Evolutionary conservation across 2,329 filamentous ascomycete genomes (phyloP).

Genomic region (Claviceps pazoutovae): DNA sequence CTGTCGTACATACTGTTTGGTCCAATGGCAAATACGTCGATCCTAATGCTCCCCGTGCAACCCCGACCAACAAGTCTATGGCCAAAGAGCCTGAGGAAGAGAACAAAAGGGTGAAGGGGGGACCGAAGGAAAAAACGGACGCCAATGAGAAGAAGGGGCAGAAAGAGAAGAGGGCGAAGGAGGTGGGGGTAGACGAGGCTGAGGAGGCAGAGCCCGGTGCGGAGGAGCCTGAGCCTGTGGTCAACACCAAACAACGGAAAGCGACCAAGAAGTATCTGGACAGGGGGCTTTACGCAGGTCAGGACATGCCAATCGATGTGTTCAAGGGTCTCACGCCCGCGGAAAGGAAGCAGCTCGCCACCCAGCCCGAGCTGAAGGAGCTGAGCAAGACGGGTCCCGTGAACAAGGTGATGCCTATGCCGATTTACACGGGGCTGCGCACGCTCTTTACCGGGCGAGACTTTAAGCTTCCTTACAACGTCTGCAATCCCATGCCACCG

Average conservation of each 20-base stretch:
- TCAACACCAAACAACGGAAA: conserved; percentile 27
- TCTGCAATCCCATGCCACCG: conserved; percentile 74
- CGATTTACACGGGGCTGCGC: conserved; percentile 64
- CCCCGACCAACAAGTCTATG: conserved; percentile 22
- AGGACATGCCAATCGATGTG: conserved; percentile 40
- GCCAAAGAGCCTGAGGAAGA: conserved; percentile 7
- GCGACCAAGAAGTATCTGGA: conserved; percentile 59
- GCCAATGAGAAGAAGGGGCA: background rate
- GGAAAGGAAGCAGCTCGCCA: conserved; percentile 38
- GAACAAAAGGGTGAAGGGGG: background rate
- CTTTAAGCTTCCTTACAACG: conserved; percentile 79
- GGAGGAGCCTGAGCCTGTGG: conserved; percentile 13
- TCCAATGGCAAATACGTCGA: conserved; percentile 49
- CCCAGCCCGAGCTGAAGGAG: conserved; percentile 31
- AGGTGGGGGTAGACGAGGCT: background rate
- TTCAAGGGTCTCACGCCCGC: conserved; percentile 32
- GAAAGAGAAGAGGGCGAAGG: background rate
- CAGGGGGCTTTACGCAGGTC: conserved; percentile 79
- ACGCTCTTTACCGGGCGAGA: conserved; percentile 59
- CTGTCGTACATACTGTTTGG: conserved; percentile 46
- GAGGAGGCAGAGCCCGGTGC: conserved; percentile 2
- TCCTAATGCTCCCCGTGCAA: conserved; percentile 26
- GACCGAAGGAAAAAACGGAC: background rate
- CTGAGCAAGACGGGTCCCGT: conserved; percentile 24
- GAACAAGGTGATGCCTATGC: conserved; percentile 53